Evolutionary conservation across 2,329 filamentous ascomycete species (phyloP).

Genomic region (Phialocephala sp.): DNA sequence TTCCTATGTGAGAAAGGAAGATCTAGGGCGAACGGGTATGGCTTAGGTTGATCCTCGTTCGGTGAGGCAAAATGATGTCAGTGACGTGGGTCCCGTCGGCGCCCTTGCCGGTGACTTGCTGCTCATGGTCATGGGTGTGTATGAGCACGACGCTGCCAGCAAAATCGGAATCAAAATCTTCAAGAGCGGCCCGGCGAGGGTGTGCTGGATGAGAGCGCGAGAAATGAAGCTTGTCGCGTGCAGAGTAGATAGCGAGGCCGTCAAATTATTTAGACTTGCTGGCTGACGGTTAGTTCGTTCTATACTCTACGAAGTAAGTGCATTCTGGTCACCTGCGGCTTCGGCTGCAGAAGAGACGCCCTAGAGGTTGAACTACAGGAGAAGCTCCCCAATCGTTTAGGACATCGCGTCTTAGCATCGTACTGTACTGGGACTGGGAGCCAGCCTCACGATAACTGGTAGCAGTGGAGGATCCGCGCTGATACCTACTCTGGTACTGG

Average conservation of each 20-base stretch:
- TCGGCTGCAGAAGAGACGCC: conserved; percentile 5
- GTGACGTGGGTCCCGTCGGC: conserved; percentile 11
- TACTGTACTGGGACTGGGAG: not conserved
- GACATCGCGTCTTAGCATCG: not conserved
- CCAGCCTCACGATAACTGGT: not conserved
- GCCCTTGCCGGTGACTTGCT: not conserved
- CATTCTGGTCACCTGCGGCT: conserved; percentile 1
- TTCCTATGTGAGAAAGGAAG: conserved; percentile 12
- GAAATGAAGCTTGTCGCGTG: not conserved
- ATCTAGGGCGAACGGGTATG: conserved; percentile 7
- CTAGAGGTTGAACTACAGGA: not conserved
- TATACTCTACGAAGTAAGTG: too few species aligned
- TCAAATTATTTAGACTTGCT: too few species aligned
- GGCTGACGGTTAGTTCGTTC: too few species aligned
- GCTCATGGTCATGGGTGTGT: not conserved
- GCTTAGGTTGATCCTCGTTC: not conserved
- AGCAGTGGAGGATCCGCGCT: not conserved
- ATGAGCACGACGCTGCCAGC: not conserved
- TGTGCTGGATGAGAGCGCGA: not conserved
- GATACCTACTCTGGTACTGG: too few species aligned
- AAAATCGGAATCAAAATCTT: not conserved
- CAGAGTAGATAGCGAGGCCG: not conserved
- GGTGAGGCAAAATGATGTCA: conserved; percentile 15
- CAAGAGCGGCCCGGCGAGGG: not conserved
- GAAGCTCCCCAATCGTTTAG: not conserved